phyloP scores from a whole-genome alignment of 139 green algal genomes.

The Trebouxia sp. region DNA sequence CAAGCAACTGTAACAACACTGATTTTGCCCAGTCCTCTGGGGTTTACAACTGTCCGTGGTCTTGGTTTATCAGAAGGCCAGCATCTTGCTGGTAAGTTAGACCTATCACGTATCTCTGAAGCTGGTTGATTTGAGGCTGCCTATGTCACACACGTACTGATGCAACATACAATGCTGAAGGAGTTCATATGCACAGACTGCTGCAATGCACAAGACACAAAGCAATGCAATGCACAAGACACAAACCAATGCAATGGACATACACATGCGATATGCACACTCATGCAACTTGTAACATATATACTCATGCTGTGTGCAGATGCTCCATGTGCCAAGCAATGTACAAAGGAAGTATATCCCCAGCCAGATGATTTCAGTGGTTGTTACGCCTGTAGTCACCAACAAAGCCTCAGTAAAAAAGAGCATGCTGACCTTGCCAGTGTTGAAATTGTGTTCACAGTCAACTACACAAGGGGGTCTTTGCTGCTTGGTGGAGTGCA shows the following conservation, averaged over 20 bases:
- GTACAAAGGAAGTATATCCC: not conserved
- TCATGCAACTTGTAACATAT: too few relatives aligned
- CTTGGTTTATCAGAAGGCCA: not conserved
- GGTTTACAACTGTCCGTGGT: not conserved
- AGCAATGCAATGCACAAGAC: too few relatives aligned
- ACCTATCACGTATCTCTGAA: too few relatives aligned
- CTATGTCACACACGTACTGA: too few relatives aligned
- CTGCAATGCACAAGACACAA: too few relatives aligned
- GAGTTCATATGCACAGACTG: not conserved
- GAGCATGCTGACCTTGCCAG: not conserved
- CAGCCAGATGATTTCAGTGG: not conserved
- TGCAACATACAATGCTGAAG: too few relatives aligned
- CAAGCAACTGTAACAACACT: not conserved
- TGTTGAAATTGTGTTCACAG: not conserved
- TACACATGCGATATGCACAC: too few relatives aligned
- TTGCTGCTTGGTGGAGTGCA: constrained; percentile 13
- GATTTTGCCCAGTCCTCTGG: not conserved
- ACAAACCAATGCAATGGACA: too few relatives aligned
- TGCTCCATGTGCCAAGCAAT: not conserved
- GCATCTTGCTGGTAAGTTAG: constrained; percentile 17
- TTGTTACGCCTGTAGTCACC: not conserved
- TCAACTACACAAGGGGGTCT: not conserved
- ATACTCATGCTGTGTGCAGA: not conserved
- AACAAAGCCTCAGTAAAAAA: too few relatives aligned
- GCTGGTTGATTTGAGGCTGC: too few relatives aligned